phyloP scores from a whole-genome alignment of 2,329 filamentous ascomycete species.

The Neodidymelliopsis sp. region DNA sequence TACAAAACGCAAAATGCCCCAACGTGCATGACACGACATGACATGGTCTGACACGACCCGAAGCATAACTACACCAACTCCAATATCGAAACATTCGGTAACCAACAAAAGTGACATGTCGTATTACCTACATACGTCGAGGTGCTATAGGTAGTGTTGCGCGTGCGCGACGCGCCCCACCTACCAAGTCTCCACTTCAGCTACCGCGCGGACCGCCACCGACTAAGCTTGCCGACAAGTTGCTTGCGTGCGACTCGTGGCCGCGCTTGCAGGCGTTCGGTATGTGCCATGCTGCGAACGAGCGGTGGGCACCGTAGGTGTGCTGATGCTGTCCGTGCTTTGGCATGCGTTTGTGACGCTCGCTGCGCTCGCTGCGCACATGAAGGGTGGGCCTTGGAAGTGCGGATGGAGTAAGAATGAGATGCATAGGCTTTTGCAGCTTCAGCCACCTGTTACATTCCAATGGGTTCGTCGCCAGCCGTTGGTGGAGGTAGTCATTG shows the following conservation, averaged over 20 bases:
- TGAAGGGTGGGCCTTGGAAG: no score
- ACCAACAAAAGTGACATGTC: no score
- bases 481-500: conserved; percentile 36
- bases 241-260: conserved; percentile 2
- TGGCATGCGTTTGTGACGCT: no score
- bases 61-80: no score
- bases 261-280: background rate
- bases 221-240: conserved; percentile 10
- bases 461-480: conserved; percentile 48
- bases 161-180: background rate
- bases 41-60: no score
- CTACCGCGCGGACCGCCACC: conserved; percentile 36
- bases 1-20: no score
- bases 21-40: no score
- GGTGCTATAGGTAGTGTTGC: no score
- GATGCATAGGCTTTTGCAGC: background rate
- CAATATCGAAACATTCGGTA: no score
- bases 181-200: conserved; percentile 31
- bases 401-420: background rate
- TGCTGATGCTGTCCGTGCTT: no score
- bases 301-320: conserved; percentile 1
- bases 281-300: conserved; percentile 2
- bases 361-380: no score
- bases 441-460: conserved; percentile 43
- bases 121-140: no score